A percentile compares a stretch with the other conserved stretches of the same genome.
Evolutionary conservation across 2,329 filamentous ascomycete species (phyloP).

Genomic region (Parascedosporium putredinis): DNA sequence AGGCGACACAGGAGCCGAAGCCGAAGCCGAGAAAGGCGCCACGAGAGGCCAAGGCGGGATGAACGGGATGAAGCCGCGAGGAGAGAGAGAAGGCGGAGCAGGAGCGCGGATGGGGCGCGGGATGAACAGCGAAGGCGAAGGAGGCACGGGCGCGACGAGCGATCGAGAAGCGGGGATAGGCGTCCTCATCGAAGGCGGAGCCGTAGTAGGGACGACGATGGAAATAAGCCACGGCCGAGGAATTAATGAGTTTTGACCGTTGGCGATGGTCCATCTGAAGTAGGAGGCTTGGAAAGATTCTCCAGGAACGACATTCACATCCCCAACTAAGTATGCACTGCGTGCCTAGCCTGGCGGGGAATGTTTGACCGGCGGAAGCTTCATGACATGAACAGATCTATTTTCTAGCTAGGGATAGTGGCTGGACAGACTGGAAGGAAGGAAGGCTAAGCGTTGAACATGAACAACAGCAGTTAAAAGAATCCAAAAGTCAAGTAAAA

Average conservation of each 20-base stretch:
- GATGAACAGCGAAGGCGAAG: conserved; percentile 6
- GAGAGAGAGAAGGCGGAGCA: conserved; percentile 14
- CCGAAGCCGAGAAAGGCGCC: conserved; percentile 16
- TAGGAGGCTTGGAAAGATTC: no score
- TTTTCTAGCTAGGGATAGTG: no score
- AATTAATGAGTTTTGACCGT: neutral
- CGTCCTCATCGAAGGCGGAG: conserved; percentile 24
- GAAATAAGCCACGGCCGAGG: neutral
- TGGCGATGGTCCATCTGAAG: no score
- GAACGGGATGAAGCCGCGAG: conserved; percentile 7
- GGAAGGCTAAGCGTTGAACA: no score
- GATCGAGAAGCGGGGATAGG: conserved; percentile 23
- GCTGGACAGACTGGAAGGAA: no score
- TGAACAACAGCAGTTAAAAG: no score
- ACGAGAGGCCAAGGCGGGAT: conserved; percentile 13
- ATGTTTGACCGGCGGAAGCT: no score
- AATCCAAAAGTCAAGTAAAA: no score
- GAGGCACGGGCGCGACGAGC: conserved; percentile 18
- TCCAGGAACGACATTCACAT: no score
- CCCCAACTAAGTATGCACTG: no score
- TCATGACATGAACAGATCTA: no score
- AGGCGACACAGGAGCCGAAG: conserved; percentile 26
- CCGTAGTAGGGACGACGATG: conserved; percentile 5
- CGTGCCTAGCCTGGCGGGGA: no score
- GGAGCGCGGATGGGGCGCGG: neutral